Percentiles rank a stretch among this genome's conserved stretches.
Evolutionary conservation across 2,329 filamentous ascomycete genomes (phyloP).

Genomic region (Pezicula rhizophila): DNA sequence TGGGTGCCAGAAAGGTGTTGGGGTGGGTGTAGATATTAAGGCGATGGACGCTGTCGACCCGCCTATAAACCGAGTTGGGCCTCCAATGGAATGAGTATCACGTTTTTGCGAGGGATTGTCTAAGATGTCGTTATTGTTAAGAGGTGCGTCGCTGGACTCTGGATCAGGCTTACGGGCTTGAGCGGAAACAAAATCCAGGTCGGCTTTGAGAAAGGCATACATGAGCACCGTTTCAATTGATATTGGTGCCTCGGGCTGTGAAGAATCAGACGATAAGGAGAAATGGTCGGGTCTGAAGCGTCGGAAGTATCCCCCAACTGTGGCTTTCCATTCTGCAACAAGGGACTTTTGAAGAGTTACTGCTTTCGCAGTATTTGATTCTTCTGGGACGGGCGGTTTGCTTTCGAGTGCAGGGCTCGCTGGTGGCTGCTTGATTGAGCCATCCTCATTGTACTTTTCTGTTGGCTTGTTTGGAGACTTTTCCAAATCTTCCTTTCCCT

Average conservation of each 20-base stretch:
- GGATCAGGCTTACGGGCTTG: slow-evolving; percentile 78
- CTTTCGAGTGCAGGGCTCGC: slow-evolving; percentile 32
- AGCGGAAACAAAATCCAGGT: slow-evolving; percentile 87
- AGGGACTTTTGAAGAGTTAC: slow-evolving; percentile 64
- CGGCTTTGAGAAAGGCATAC: slow-evolving; percentile 89
- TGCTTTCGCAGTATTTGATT: slow-evolving; percentile 48
- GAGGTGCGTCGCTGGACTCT: slow-evolving; percentile 64
- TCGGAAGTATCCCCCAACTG: slow-evolving; percentile 90
- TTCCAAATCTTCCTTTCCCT: slow-evolving; percentile 40
- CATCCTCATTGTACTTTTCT: slow-evolving; percentile 22
- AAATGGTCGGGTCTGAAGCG: slow-evolving; percentile 84
- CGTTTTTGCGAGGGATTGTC: slow-evolving; percentile 52
- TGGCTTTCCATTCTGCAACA: slow-evolving; percentile 70
- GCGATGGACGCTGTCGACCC: slow-evolving; percentile 88
- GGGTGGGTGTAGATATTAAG: slow-evolving; percentile 85
- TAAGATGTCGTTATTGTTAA: slow-evolving; percentile 81
- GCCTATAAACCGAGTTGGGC: slow-evolving; percentile 75
- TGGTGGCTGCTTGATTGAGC: slow-evolving; percentile 26
- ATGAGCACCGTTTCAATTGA: slow-evolving; percentile 74
- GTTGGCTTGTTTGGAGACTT: slow-evolving; percentile 4
- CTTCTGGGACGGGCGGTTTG: slow-evolving; percentile 30
- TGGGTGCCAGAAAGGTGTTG: slow-evolving; percentile 93
- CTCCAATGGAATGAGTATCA: slow-evolving; percentile 61
- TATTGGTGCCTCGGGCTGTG: slow-evolving; percentile 32
- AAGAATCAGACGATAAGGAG: slow-evolving; percentile 29